Base-by-base conservation (phyloP, 2,329 filamentous ascomycete species). In the Alternaria burnsii region DNA sequence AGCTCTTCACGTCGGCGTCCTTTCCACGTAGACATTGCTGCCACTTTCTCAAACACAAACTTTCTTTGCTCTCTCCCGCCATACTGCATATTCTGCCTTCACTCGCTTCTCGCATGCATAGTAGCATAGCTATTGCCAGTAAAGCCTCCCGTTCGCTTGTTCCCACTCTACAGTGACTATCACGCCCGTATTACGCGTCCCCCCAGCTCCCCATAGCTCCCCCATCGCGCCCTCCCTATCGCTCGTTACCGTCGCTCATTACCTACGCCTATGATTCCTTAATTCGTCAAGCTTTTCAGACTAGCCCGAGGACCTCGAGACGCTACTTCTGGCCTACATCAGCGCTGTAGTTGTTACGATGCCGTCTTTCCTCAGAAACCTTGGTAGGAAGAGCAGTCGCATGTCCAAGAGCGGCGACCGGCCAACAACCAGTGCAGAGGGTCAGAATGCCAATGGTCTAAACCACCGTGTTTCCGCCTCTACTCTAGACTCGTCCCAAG, bases 311-410 rank as follows among this genome's bases (percentile, higher is more conserved):
- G 8, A 24, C 40, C 40, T 24, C 14, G 10, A 24, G 20, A 24
- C 40, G 22, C 20, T 24, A 24, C 40, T 16, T 24, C 24, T 11
- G 11, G 40, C 20, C 11, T 47, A 62, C 51, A 36, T 53, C 63
- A 61, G 24, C 57, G 30, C 55, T 47, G 61, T 53, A 64, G 53
- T 62, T 58, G 47, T 56, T 28, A 62, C 51, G 46, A 83, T 83
- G 81, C 81, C 81, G 74, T 82, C 89, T 43, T 92, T 96, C 74
- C 84, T 95, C 71, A 92, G 88, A 79, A 88, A 90, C 74, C 81
- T 97, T 58, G 90, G 92, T 70, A 88, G 92, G 70, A 89, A 90
- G 70, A 95, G 91, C 58, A 71, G 68, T 55, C 89, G 85, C 77
- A 86, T 89, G 62, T 93, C 89, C 80, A 88, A 86, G 65, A 52